Conservation (phyloP, 2,329 filamentous ascomycete genomes). For the Colletotrichum scovillei region DNA sequence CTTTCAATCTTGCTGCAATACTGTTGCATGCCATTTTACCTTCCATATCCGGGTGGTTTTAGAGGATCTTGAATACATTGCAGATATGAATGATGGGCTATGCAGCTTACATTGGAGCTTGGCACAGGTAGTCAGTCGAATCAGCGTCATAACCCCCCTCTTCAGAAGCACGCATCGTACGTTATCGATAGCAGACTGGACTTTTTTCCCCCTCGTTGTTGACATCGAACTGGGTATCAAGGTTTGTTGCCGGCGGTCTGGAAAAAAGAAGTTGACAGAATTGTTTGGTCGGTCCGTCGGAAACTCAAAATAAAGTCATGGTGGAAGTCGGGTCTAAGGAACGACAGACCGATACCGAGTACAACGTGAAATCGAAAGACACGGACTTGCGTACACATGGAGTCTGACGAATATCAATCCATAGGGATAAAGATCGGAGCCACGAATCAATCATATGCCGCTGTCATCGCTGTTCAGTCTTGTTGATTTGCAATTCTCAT, state of each 20-base stretch:
- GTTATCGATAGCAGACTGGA: constrained; percentile 7
- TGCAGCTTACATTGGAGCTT: too few species aligned
- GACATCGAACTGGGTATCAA: not conserved
- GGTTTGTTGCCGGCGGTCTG: not conserved
- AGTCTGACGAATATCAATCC: too few species aligned
- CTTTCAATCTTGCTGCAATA: too few species aligned
- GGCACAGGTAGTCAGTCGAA: not conserved
- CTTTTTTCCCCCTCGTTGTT: not conserved
- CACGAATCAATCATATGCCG: not conserved
- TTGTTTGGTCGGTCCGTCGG: constrained; percentile 6
- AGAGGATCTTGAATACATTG: not conserved
- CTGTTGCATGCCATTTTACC: too few species aligned
- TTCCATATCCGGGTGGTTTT: not conserved
- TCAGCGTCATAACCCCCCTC: not conserved
- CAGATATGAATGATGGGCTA: not conserved
- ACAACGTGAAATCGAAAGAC: not conserved
- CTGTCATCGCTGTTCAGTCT: not conserved
- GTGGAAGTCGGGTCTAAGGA: not conserved
- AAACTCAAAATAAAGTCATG: not conserved
- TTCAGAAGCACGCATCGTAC: constrained; percentile 11
- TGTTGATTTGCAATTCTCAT: not conserved
- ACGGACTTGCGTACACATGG: not conserved
- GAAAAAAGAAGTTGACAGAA: not conserved
- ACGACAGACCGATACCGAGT: not conserved
- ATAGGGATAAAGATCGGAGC: not conserved